These are phyloP conservation scores for Linnemannia hyalina DNA, from an alignment of 192 early-diverging fungal species.

Conservation along the genomic window DNA sequence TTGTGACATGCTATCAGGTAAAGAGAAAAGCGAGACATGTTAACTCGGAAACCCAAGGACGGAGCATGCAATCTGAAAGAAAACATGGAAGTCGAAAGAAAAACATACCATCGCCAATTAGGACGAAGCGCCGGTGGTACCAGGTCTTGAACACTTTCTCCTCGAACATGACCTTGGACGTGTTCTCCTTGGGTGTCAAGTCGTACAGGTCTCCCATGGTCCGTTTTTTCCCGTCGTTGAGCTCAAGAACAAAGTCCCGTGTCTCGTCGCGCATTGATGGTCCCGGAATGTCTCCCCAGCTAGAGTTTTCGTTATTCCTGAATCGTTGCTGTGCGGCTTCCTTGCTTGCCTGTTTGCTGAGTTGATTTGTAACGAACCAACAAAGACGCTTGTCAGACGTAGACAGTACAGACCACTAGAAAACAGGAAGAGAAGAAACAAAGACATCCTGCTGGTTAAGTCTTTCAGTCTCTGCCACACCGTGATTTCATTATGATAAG, in stretches of 20 bases:
- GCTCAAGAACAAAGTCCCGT: background rate
- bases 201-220: constrained; percentile 10
- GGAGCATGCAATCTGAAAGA: no score
- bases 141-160: constrained; percentile 25
- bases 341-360: background rate
- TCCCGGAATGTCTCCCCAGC: constrained; percentile 11
- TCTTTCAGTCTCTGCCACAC: no score
- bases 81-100: no score
- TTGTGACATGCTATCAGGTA: constrained; percentile 12
- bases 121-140: constrained; percentile 2
- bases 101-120: constrained; percentile 17
- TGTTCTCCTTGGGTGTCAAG: background rate
- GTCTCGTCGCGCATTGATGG: background rate
- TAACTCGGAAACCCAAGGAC: no score
- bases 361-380: constrained; percentile 17
- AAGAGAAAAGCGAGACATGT: no score
- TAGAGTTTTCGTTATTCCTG: background rate
- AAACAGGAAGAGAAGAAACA: no score
- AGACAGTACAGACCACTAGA: constrained; percentile 17
- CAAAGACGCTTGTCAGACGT: constrained; percentile 6
- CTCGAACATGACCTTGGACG: constrained; percentile 3
- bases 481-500: no score
- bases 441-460: background rate
- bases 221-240: background rate
- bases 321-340: background rate